These are phyloP conservation scores for Ajuga chamaepitys DNA, from an alignment of 257 asterid species.

Conservation along the genomic window DNA sequence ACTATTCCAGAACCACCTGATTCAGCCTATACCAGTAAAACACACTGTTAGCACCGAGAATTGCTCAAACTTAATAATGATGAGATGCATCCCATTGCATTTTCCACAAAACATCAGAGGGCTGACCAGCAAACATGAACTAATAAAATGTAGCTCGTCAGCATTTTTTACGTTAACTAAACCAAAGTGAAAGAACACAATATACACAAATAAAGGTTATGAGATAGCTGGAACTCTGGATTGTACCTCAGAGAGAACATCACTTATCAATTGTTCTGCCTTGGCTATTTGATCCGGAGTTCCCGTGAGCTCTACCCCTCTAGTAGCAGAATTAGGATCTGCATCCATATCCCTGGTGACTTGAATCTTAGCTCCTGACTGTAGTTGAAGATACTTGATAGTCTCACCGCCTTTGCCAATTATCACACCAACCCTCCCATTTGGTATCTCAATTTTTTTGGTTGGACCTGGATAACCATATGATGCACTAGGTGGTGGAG, in stretches of 20 bases:
- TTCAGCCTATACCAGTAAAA: constrained; percentile 55
- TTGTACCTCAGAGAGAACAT: constrained; percentile 69
- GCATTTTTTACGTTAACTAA: background rate
- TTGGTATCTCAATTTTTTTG: constrained; percentile 74
- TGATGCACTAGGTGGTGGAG: constrained; percentile 36
- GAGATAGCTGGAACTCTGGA: background rate
- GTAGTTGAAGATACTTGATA: constrained; percentile 69
- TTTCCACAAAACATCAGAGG: background rate
- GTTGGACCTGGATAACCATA: constrained; percentile 56
- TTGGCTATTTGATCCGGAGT: constrained; percentile 68
- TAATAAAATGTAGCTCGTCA: background rate
- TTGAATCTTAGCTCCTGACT: constrained; percentile 94
- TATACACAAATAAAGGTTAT: background rate
- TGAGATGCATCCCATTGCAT: background rate
- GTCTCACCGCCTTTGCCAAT: constrained; percentile 95
- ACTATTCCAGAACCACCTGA: constrained; percentile 68
- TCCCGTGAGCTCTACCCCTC: constrained; percentile 74
- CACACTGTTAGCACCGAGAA: constrained; percentile 4
- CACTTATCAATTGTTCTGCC: constrained; percentile 66
- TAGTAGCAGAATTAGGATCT: constrained; percentile 58
- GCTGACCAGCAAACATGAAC: background rate
- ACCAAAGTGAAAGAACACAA: background rate
- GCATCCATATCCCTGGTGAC: constrained; percentile 84
- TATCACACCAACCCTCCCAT: constrained; percentile 83
- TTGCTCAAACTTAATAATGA: background rate